Percentiles rank a stretch among this genome's conserved stretches.
Conservation (phyloP, 2,329 filamentous ascomycete species). For the Cladophialophora immunda region DNA sequence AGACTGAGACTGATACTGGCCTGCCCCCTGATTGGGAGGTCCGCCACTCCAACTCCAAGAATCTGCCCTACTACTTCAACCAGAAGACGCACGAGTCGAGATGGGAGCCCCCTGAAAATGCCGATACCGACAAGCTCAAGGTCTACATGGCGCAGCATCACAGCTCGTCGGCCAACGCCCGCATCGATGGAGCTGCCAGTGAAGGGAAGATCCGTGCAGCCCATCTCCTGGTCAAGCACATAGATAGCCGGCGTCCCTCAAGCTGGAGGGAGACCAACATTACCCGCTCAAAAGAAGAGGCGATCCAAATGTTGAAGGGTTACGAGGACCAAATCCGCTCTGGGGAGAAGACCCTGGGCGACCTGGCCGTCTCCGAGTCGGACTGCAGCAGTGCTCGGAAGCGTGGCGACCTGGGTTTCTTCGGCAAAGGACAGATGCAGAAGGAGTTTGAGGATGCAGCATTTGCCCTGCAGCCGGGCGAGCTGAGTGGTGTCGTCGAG, state of each 20-base stretch:
- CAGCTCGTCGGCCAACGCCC: slow-evolving; percentile 62
- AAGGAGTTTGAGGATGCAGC: slow-evolving; percentile 97
- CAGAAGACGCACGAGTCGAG: slow-evolving; percentile 82
- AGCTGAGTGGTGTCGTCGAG: slow-evolving; percentile 87
- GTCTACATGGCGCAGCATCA: slow-evolving; percentile 91
- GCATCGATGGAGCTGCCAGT: slow-evolving; percentile 49
- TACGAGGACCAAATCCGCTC: slow-evolving; percentile 80
- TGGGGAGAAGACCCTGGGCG: slow-evolving; percentile 74
- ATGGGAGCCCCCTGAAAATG: slow-evolving; percentile 91
- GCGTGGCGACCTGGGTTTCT: slow-evolving; percentile 92
- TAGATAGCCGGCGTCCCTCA: slow-evolving; percentile 83
- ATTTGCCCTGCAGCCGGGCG: slow-evolving; percentile 84
- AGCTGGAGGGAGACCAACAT: slow-evolving; percentile 95
- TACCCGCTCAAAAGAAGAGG: slow-evolving; percentile 87
- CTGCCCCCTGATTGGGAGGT: slow-evolving; percentile 92
- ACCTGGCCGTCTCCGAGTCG: slow-evolving; percentile 86
- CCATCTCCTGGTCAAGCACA: slow-evolving; percentile 94
- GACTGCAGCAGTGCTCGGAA: slow-evolving; percentile 97
- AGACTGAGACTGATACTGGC: slow-evolving; percentile 71
- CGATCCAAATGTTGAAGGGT: slow-evolving; percentile 75
- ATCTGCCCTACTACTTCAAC: slow-evolving; percentile 99
- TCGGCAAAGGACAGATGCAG: slow-evolving; percentile 95
- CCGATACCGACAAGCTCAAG: slow-evolving; percentile 92
- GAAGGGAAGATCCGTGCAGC: slow-evolving; percentile 91
- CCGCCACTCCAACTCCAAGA: slow-evolving; percentile 97